A percentile compares a stretch with the other conserved stretches of the same genome.
phyloP scores from a whole-genome alignment of 2,329 filamentous ascomycete genomes.

The Tolypocladium album region DNA sequence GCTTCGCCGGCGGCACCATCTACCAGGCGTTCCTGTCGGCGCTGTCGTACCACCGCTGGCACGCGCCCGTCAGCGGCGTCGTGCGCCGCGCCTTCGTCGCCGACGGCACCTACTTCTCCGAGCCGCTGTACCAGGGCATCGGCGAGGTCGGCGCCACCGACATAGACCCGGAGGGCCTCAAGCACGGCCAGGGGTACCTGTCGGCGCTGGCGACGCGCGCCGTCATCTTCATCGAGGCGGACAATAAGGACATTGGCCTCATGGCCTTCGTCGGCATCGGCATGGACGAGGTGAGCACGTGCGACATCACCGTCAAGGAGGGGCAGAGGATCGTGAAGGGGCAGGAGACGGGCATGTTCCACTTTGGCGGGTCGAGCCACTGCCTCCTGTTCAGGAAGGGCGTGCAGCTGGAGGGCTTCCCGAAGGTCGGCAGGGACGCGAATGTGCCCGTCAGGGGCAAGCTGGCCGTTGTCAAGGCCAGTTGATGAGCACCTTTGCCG shows the following conservation, averaged over 20 bases:
- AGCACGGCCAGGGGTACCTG: constrained; percentile 53
- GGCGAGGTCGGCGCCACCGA: constrained; percentile 15
- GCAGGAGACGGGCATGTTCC: constrained; percentile 67
- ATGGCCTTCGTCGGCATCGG: constrained; percentile 62
- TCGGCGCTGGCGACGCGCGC: constrained; percentile 58
- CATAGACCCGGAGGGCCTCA: constrained; percentile 32
- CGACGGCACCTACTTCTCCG: constrained; percentile 59
- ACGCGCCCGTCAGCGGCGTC: constrained; percentile 54
- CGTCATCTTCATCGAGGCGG: constrained; percentile 60
- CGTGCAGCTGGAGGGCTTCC: constrained; percentile 34
- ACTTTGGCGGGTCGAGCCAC: constrained; percentile 65
- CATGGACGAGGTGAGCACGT: constrained; percentile 68
- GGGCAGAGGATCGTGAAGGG: constrained; percentile 59
- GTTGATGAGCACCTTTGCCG: background rate
- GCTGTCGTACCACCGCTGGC: constrained; percentile 63
- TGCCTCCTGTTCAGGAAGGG: constrained; percentile 55
- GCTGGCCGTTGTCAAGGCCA: constrained; percentile 19
- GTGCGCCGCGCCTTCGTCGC: constrained; percentile 46
- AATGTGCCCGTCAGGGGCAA: constrained; percentile 29
- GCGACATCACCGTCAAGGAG: constrained; percentile 57
- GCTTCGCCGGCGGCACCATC: constrained; percentile 52
- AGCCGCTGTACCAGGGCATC: constrained; percentile 31
- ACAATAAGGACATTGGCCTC: constrained; percentile 55
- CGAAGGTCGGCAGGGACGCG: constrained; percentile 19
- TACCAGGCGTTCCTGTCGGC: constrained; percentile 63